Evolutionary conservation across 768 basidiomycete genomes (phyloP).

Genomic region (Gautieria morchelliformis): DNA sequence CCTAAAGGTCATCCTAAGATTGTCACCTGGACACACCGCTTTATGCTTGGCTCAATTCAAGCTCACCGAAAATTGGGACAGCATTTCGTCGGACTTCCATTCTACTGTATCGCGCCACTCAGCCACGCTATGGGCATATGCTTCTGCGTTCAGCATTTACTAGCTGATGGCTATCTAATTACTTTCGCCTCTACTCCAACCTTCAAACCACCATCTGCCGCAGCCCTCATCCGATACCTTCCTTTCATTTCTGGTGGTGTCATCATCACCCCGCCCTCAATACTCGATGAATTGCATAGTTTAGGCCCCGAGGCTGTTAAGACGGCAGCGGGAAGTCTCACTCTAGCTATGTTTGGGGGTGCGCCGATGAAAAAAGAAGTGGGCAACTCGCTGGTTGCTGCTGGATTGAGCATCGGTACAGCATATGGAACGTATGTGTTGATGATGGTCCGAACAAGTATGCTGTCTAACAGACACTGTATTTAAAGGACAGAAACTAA

Average conservation of each 20-base stretch:
- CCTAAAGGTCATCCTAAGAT: background rate
- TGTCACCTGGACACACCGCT: background rate
- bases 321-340: background rate
- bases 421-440: no score
- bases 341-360: background rate
- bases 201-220: background rate
- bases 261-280: background rate
- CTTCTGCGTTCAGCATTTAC: background rate
- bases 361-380: slow-evolving; percentile 11
- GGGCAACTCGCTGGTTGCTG: background rate
- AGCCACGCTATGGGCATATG: no score
- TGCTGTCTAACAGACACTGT: background rate
- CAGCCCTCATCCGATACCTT: background rate
- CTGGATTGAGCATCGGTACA: no score
- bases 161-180: background rate
- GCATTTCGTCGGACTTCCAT: no score
- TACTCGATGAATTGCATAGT: background rate
- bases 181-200: background rate
- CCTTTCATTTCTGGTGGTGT: background rate
- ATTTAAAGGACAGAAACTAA: background rate
- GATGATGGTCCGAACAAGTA: background rate
- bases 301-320: background rate
- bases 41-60: no score
- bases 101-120: no score
- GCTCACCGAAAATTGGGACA: no score